Base-by-base conservation (phyloP, 2,329 filamentous ascomycete genomes). In the Fusarium sp. region DNA sequence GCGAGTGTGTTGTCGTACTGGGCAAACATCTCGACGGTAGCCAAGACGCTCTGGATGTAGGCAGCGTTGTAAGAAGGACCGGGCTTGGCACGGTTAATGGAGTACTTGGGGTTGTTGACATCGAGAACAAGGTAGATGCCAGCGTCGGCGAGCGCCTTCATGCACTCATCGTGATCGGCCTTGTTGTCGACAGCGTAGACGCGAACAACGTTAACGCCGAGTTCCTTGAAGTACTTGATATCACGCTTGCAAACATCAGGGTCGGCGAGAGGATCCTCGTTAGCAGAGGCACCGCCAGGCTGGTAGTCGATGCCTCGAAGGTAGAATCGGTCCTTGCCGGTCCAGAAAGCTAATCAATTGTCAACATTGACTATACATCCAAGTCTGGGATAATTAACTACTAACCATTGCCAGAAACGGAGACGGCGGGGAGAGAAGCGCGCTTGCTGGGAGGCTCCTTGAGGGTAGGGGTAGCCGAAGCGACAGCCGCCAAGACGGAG, bases 151-250 rank as follows among this genome's bases (percentile, higher is more conserved):
- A 97, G 87, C 48, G 88, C 86, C 67, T 87, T 85, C 95, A 98
- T 98, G 86, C 95, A 98, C 69, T 90, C 87, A 76, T 95, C 91
- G 83, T 98, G 95, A 81, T 91, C 83, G 75, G 86, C 84, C 54
- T 90, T 91, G 87, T 97, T 97, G 86, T 98, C 95, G 74, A 97
- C 91, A 18, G 92, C 94, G 87, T 97, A 98, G 69, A 97, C 92
- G 81, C 95, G 94, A 79, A 98, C 87, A 30, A 94, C 94, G 86
- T 98, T 98, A 83, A 97, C 85, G 52, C 94, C 94, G 54, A 98
- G 87, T 73, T 94, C 88, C 85, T 93, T 89, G 89, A 97, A 97
- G 80, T 93, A 86, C 55, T 84, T 83, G 75, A 97, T 92, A 78
- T 97, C 94, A 72, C 94, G 92, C 80, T 89, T 87, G 88, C 95